These are phyloP conservation scores for Xylaria polymorpha DNA, from an alignment of 2,329 filamentous ascomycete species.

Conservation along the genomic window DNA sequence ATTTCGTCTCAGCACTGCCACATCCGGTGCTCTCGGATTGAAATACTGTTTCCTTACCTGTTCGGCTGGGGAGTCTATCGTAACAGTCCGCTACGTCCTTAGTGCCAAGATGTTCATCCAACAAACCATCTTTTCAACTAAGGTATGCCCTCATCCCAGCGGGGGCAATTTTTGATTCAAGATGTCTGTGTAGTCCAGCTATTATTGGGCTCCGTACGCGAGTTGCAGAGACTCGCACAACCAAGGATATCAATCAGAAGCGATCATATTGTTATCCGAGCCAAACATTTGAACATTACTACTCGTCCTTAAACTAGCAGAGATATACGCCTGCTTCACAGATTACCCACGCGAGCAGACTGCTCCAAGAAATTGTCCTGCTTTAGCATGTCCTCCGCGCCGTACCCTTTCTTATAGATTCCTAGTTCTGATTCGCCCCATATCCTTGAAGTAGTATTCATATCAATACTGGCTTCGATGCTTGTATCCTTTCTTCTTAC, in stretches of 20 bases:
- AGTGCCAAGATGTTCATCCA: not conserved
- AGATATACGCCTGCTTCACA: not conserved
- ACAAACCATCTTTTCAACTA: not conserved
- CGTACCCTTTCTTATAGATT: not conserved
- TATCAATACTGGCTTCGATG: conserved; percentile 44
- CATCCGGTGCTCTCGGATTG: not conserved
- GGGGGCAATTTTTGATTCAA: not conserved
- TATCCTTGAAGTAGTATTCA: not conserved
- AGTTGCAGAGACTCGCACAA: not conserved
- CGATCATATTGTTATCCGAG: conserved; percentile 4
- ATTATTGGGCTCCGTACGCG: not conserved
- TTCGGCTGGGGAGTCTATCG: not conserved
- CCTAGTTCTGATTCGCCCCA: not conserved
- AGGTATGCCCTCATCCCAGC: not conserved
- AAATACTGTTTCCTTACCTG: not conserved
- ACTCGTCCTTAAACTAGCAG: not conserved
- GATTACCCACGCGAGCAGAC: not conserved
- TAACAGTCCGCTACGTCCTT: not conserved
- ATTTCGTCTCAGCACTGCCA: not conserved
- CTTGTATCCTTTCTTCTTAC: conserved; percentile 48
- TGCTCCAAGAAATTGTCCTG: not conserved
- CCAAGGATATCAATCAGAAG: not conserved
- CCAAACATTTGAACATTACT: not conserved
- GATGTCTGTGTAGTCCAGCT: not conserved
- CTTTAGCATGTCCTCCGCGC: not conserved